Evolutionary conservation across 345 rosid genomes (phyloP).

Genomic region (Gossypium longicalyx): DNA sequence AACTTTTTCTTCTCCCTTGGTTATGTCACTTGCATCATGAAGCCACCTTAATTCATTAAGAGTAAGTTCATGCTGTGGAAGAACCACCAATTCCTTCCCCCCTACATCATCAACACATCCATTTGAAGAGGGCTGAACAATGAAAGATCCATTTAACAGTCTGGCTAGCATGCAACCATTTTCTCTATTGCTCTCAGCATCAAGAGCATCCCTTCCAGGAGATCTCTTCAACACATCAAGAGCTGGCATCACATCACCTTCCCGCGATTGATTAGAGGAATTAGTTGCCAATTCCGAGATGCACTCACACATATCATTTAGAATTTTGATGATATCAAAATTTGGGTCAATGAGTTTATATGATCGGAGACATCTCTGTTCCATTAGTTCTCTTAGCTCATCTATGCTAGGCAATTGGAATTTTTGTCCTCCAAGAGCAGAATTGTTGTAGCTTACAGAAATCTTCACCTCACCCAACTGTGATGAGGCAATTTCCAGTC

Average conservation of each 20-base stretch:
- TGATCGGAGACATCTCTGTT: conserved; percentile 67
- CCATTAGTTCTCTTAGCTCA: conserved; percentile 63
- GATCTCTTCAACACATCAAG: conserved; percentile 46
- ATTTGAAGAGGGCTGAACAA: conserved; percentile 18
- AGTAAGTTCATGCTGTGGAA: conserved; percentile 43
- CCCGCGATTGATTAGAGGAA: conserved; percentile 55
- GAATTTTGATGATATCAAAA: conserved; percentile 56
- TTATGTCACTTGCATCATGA: conserved; percentile 44
- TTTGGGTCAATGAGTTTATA: conserved; percentile 73
- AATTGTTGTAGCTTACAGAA: conserved; percentile 58
- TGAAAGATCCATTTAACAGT: conserved; percentile 17
- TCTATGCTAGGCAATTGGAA: conserved; percentile 61
- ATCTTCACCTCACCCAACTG: conserved; percentile 80
- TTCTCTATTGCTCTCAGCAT: conserved; percentile 19
- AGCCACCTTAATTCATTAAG: conserved; percentile 48
- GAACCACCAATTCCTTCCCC: conserved; percentile 37
- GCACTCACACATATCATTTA: conserved; percentile 83
- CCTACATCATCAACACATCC: conserved; percentile 24
- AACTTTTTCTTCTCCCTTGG: conserved; percentile 64
- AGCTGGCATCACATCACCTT: conserved; percentile 34
- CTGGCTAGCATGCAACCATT: conserved; percentile 8
- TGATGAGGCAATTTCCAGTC: conserved; percentile 71
- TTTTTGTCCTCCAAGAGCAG: conserved; percentile 50
- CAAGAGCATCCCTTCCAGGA: conserved; percentile 27
- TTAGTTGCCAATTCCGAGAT: conserved; percentile 60